Evolutionary conservation across 805 yeast species (phyloP), one percentile per base, ranked within the genome.

Genomic region (Vanderwaltozyma yarrowii): DNA sequence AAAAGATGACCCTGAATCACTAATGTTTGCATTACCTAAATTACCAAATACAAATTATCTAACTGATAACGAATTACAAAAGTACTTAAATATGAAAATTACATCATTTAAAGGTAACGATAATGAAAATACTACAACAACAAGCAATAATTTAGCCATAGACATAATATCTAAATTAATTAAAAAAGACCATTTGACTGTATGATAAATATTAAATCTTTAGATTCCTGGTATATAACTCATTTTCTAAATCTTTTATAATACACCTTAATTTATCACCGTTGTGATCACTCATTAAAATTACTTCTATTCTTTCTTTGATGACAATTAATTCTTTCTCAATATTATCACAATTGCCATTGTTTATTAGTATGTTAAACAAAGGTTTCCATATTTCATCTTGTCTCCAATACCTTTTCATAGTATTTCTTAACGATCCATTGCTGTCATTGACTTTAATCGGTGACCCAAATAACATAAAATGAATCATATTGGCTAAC

Each of bases 381-480:
- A 86, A 56, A 2, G 74, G 73, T 3, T 46, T 54, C 96, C 96
- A 87, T 6, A 82, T 40, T 18, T 39, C 38, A 1, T 74, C 76
- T 25, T 60, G 66, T 44, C 80, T 80, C 95, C 94, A 82, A 50
- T 82, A 83, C 32, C 92, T 59, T 51, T 79, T 83, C 17, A 83
- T 64, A 7, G 60, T 47, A 16, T 80, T 47, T n/a, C 51, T 58
- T 35, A 67, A 60, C 3, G 43, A 44, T 0, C 60, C 62, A 8
- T 50, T 49, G 11, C 47, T 42, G 15, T 54, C 51, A 1, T 53
- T 55, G 0, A 73, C 65, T 34, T 71, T 72, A 21, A 86, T 78
- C 39, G 70, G 69, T 12, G 67, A 64, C 0, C 94, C 94, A 64
- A 78, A 86, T 14, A 87, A 62, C 69, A 87, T 60, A 0, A 78